Conservation (phyloP, 768 basidiomycete species). For the Hericium alpestre region DNA sequence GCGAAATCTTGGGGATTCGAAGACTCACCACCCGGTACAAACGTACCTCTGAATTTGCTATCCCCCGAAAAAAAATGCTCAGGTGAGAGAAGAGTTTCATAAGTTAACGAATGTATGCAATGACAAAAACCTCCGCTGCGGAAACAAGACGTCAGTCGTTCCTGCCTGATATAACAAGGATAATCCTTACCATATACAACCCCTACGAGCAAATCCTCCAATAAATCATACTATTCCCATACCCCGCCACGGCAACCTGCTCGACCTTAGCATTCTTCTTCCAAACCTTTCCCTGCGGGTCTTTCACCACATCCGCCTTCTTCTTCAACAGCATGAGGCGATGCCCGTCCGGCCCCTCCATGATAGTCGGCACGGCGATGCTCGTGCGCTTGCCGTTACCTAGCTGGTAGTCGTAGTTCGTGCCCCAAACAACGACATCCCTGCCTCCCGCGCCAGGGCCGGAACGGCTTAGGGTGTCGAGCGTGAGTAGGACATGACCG, state of each 20-base stretch:
- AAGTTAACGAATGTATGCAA: too few relatives aligned
- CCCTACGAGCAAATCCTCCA: slow-evolving; percentile 40
- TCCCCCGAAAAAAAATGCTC: too few relatives aligned
- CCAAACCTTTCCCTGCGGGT: slow-evolving; percentile 52
- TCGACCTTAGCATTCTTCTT: slow-evolving; percentile 50
- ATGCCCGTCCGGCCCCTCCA: slow-evolving; percentile 42
- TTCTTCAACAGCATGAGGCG: slow-evolving; percentile 48
- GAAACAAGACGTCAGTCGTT: too few relatives aligned
- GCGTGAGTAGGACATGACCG: slow-evolving; percentile 65
- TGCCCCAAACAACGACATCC: slow-evolving; percentile 67
- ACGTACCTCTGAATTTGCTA: too few relatives aligned
- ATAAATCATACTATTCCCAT: slow-evolving; percentile 54
- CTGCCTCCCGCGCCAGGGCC: slow-evolving; percentile 42
- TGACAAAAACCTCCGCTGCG: too few relatives aligned
- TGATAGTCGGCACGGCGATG: slow-evolving; percentile 38
- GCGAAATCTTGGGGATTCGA: too few relatives aligned
- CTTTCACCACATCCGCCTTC: slow-evolving; percentile 42
- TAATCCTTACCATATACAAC: too few relatives aligned
- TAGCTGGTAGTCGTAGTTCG: slow-evolving; percentile 62
- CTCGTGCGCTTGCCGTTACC: slow-evolving; percentile 65
- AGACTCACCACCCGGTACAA: too few relatives aligned
- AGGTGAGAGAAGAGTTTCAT: too few relatives aligned
- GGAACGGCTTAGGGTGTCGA: slow-evolving; percentile 48
- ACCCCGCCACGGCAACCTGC: slow-evolving; percentile 54
- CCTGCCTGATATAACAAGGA: too few relatives aligned